Percentiles rank a stretch among this genome's conserved stretches.
Evolutionary conservation across 768 basidiomycete species (phyloP).

Genomic region (Tulasnella sp.): DNA sequence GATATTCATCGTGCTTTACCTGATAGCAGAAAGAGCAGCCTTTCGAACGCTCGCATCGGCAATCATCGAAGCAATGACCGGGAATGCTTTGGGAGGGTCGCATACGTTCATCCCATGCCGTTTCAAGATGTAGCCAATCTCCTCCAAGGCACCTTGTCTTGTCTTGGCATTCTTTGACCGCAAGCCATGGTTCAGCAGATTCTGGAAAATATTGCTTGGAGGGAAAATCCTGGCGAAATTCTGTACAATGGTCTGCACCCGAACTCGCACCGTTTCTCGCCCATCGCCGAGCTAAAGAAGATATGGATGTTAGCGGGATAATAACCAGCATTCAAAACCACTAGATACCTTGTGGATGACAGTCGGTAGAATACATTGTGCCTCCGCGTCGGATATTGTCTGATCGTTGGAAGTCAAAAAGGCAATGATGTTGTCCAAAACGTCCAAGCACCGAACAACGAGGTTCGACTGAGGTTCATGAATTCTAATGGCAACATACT

Average conservation of each 20-base stretch:
- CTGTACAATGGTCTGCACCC: constrained; percentile 77
- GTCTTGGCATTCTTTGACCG: constrained; percentile 87
- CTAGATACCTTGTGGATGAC: constrained; percentile 67
- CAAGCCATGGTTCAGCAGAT: constrained; percentile 77
- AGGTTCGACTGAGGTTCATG: constrained; percentile 88
- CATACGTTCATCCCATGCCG: constrained; percentile 73
- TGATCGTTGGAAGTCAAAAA: constrained; percentile 62
- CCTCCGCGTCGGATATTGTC: constrained; percentile 77
- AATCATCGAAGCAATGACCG: constrained; percentile 62
- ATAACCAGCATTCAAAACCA: neutral
- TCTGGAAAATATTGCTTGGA: constrained; percentile 80
- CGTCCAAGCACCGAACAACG: constrained; percentile 75
- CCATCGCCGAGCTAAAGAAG: constrained; percentile 74
- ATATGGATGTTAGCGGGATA: constrained; percentile 13
- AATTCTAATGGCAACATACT: constrained; percentile 82
- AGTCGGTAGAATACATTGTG: constrained; percentile 76
- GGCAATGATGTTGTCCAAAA: constrained; percentile 62
- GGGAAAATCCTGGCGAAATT: constrained; percentile 81
- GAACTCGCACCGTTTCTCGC: constrained; percentile 63
- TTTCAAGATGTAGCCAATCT: constrained; percentile 62
- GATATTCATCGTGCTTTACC: constrained; percentile 38
- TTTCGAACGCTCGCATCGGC: constrained; percentile 81
- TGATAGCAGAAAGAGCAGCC: constrained; percentile 68
- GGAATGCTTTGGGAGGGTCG: constrained; percentile 69
- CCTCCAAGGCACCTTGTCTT: constrained; percentile 75